Percentiles rank a stretch among this genome's conserved stretches.
Evolutionary conservation across 1,284 basidiomycete species (phyloP).

Genomic region (Puccinia brachypodii): DNA sequence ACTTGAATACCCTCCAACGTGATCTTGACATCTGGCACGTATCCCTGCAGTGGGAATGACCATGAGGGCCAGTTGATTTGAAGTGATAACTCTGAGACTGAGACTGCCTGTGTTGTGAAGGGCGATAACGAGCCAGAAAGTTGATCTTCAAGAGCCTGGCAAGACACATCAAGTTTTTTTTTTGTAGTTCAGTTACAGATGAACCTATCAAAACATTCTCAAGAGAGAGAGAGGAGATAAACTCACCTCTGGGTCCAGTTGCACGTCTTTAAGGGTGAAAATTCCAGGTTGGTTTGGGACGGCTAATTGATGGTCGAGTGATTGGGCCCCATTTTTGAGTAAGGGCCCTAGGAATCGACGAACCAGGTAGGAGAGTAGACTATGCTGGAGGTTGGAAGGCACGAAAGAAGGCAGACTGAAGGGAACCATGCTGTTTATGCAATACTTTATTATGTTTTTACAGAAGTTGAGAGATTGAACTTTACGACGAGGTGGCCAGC

Average conservation of each 20-base stretch:
- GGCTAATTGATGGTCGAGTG: conserved; percentile 18
- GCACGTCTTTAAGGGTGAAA: conserved; percentile 35
- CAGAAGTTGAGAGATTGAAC: too few species aligned
- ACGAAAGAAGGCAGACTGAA: conserved; percentile 36
- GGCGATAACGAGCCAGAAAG: background rate
- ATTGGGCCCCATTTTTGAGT: conserved; percentile 35
- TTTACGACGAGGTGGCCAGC: too few species aligned
- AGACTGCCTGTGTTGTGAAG: conserved; percentile 2
- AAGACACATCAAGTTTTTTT: background rate
- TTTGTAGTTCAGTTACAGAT: too few species aligned
- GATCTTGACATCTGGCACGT: conserved; percentile 42
- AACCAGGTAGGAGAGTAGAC: conserved; percentile 35
- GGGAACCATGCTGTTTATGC: conserved; percentile 34
- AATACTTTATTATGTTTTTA: too few species aligned
- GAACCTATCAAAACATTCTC: too few species aligned
- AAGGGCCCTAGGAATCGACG: conserved; percentile 40
- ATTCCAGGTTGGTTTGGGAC: conserved; percentile 15
- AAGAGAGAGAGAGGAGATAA: too few species aligned
- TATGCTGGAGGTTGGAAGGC: conserved; percentile 43
- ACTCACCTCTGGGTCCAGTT: conserved; percentile 25
- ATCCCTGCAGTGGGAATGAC: conserved; percentile 39
- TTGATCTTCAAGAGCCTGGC: background rate
- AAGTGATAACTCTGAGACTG: conserved; percentile 27
- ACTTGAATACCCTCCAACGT: conserved; percentile 11
- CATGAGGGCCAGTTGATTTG: conserved; percentile 46